Conservation (phyloP, 2,329 filamentous ascomycete species). For the Rhinocladiella mackenziei region DNA sequence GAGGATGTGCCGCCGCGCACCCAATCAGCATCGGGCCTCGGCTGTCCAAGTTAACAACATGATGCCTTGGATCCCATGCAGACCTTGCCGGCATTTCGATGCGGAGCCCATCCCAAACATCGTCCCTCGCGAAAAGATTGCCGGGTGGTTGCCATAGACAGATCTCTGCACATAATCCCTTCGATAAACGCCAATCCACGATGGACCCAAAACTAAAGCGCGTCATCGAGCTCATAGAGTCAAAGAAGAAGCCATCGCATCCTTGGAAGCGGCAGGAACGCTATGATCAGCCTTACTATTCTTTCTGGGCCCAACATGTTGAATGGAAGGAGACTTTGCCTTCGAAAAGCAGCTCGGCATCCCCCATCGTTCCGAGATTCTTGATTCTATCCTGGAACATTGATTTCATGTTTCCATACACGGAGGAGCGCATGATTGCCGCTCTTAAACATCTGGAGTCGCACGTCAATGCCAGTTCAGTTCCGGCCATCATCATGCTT, state of each 20-base stretch:
- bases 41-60: too few species aligned
- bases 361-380: conserved; percentile 20
- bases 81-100: too few species aligned
- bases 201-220: conserved; percentile 22
- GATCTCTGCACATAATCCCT: too few species aligned
- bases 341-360: not conserved
- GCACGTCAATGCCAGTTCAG: conserved; percentile 28
- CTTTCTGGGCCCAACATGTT: conserved; percentile 16
- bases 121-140: too few species aligned
- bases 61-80: too few species aligned
- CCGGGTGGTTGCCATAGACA: too few species aligned
- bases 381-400: conserved; percentile 49
- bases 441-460: conserved; percentile 40
- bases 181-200: too few species aligned
- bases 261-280: conserved; percentile 29
- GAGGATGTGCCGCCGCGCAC: too few species aligned
- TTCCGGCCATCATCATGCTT: conserved; percentile 46
- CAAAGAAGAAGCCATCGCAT: conserved; percentile 24
- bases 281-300: conserved; percentile 27
- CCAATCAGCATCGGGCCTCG: too few species aligned
- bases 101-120: too few species aligned
- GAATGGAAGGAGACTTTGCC: conserved; percentile 19
- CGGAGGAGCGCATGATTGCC: conserved; percentile 40
- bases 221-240: conserved; percentile 25
- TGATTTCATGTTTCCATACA: conserved; percentile 42